These are phyloP conservation scores for Termitomyces sp. DNA, from an alignment of 768 basidiomycete genomes.

Conservation along the genomic window DNA sequence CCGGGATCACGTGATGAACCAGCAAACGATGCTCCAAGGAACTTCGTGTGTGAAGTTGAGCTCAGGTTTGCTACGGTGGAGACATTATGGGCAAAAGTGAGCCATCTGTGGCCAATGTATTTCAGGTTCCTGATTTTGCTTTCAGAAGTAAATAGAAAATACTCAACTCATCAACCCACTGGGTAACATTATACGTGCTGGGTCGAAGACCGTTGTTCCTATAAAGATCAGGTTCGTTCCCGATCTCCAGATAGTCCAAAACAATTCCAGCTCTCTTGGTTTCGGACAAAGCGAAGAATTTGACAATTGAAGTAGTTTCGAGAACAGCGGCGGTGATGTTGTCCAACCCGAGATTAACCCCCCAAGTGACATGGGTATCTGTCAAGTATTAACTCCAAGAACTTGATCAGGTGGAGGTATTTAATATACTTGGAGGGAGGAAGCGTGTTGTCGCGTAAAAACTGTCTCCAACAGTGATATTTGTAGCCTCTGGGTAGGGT, in stretches of 20 bases:
- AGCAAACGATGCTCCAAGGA: constrained; percentile 50
- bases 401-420: neutral
- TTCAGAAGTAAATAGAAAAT: neutral
- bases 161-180: constrained; percentile 50
- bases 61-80: constrained; percentile 35
- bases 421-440: constrained; percentile 12
- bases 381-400: neutral
- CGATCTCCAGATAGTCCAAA: constrained; percentile 57
- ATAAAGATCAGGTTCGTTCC: constrained; percentile 62
- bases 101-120: constrained; percentile 40
- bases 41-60: constrained; percentile 33
- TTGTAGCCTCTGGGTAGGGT: constrained; percentile 65
- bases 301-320: constrained; percentile 42
- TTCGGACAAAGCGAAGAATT: constrained; percentile 41
- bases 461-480: constrained; percentile 50
- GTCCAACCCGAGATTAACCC: constrained; percentile 56
- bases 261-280: constrained; percentile 37
- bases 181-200: constrained; percentile 31
- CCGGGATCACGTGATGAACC: constrained; percentile 39
- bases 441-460: constrained; percentile 37
- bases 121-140: neutral
- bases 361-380: constrained; percentile 67
- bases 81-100: constrained; percentile 45
- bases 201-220: constrained; percentile 38
- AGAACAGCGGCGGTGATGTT: constrained; percentile 49